A percentile compares a stretch with the other conserved stretches of the same genome.
Evolutionary conservation across 495 filamentous ascomycete genomes (phyloP).

Genomic region (Filosporella fistucella): DNA sequence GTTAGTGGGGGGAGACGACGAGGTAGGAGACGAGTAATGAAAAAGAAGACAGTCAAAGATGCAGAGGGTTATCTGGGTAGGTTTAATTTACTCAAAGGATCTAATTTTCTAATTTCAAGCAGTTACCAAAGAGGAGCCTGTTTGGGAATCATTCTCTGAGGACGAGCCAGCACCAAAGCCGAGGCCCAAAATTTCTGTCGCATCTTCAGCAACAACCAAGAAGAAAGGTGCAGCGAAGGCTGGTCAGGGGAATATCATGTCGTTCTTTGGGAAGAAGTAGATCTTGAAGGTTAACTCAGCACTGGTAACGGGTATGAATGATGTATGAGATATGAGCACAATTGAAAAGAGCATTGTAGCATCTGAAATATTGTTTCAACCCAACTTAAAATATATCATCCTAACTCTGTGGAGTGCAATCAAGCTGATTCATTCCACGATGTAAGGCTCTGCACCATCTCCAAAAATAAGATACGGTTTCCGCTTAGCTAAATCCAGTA

Average conservation of each 20-base stretch:
- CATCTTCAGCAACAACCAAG: conserved; percentile 30
- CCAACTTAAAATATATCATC: no score
- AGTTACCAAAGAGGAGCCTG: conserved; percentile 86
- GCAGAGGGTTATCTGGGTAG: conserved; percentile 90
- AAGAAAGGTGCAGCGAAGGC: conserved; percentile 60
- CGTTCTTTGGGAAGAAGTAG: conserved; percentile 86
- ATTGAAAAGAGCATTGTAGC: no score
- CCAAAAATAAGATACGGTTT: conserved; percentile 88
- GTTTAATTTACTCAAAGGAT: conserved; percentile 22
- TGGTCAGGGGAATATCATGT: conserved; percentile 87
- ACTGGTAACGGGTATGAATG: no score
- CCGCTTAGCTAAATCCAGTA: conserved; percentile 80
- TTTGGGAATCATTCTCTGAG: conserved; percentile 94
- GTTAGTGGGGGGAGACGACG: conserved; percentile 64
- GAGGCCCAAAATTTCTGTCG: conserved; percentile 50
- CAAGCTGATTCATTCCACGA: conserved; percentile 16
- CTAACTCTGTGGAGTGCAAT: no score
- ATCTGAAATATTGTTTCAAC: no score
- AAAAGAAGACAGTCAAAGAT: conserved; percentile 86
- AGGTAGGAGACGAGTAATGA: conserved; percentile 78
- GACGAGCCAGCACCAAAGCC: conserved; percentile 65
- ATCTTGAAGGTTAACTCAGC: no score
- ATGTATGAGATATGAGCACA: no score
- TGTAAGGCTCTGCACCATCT: conserved; percentile 42
- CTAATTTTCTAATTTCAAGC: conserved; percentile 3